phyloP scores from a whole-genome alignment of 495 filamentous ascomycete species.

The Podospora appendiculata region DNA sequence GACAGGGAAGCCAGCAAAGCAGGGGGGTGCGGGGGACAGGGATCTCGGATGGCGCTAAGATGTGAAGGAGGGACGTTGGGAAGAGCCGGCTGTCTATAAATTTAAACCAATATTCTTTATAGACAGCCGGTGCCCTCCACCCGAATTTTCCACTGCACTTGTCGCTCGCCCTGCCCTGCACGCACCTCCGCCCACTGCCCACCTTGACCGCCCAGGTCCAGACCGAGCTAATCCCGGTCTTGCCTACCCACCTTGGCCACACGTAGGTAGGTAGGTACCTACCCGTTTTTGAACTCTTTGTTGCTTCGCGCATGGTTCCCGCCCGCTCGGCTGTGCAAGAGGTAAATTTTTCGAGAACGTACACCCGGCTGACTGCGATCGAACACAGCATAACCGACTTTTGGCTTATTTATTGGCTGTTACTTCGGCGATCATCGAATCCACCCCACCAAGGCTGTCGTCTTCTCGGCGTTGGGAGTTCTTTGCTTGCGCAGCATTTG shows the following conservation, averaged over 20 bases:
- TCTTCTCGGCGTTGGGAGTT: no score
- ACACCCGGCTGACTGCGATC: no score
- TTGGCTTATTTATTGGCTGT: no score
- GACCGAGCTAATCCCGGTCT: background rate
- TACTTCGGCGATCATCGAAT: no score
- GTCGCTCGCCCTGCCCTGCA: conserved; percentile 16
- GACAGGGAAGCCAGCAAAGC: conserved; percentile 8
- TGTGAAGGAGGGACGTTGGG: conserved; percentile 22
- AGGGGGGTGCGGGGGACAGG: conserved; percentile 17
- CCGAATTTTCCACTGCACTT: conserved; percentile 23
- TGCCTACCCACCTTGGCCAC: background rate
- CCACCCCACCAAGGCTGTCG: no score
- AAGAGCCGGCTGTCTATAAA: conserved; percentile 31
- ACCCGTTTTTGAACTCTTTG: background rate
- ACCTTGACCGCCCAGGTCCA: conserved; percentile 4
- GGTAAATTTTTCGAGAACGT: no score
- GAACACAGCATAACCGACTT: no score
- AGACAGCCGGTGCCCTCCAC: conserved; percentile 31
- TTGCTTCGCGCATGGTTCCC: no score
- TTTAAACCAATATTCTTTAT: conserved; percentile 33
- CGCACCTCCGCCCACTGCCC: conserved; percentile 8
- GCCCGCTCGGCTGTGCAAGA: no score
- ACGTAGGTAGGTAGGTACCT: conserved; percentile 1
- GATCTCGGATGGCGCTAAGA: conserved; percentile 25
- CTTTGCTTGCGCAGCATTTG: no score